A percentile compares a stretch with the other conserved stretches of the same genome.
Evolutionary conservation across 176 grass and related monocot genomes (phyloP).

Genomic region (Phragmites australis): DNA sequence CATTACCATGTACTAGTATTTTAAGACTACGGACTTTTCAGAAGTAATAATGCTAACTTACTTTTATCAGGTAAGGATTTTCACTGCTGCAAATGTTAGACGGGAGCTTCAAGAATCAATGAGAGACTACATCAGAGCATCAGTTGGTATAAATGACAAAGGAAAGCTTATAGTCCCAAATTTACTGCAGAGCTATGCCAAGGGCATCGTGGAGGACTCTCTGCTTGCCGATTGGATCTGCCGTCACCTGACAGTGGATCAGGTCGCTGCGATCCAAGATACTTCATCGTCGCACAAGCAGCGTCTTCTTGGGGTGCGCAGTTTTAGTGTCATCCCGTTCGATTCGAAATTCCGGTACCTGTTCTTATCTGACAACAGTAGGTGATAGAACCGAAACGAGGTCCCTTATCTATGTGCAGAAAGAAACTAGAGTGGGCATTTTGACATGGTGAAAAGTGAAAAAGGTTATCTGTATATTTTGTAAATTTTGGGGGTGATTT

Average conservation of each 20-base stretch:
- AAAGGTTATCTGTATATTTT: slow-evolving; percentile 22
- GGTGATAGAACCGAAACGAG: neutral
- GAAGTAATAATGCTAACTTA: neutral
- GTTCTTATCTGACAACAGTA: slow-evolving; percentile 55
- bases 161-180: slow-evolving; percentile 80
- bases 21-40: neutral
- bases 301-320: slow-evolving; percentile 64
- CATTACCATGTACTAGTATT: neutral
- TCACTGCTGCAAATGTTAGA: slow-evolving; percentile 57
- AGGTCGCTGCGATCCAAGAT: slow-evolving; percentile 60
- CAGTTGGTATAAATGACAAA: slow-evolving; percentile 71
- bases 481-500: too few species aligned
- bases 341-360: slow-evolving; percentile 82
- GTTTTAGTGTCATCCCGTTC: slow-evolving; percentile 65
- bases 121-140: slow-evolving; percentile 87
- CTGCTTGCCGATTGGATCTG: slow-evolving; percentile 86
- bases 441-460: neutral
- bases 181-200: slow-evolving; percentile 73
- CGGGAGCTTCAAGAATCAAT: slow-evolving; percentile 68
- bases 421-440: slow-evolving; percentile 1
- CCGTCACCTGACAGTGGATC: slow-evolving; percentile 67
- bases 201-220: slow-evolving; percentile 86
- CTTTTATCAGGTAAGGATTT: slow-evolving; percentile 69
- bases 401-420: neutral
- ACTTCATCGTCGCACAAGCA: slow-evolving; percentile 58